Evolutionary conservation across 2,329 filamentous ascomycete genomes (phyloP), one percentile per base, ranked within the genome.

Genomic region (Thyridium curvatum): DNA sequence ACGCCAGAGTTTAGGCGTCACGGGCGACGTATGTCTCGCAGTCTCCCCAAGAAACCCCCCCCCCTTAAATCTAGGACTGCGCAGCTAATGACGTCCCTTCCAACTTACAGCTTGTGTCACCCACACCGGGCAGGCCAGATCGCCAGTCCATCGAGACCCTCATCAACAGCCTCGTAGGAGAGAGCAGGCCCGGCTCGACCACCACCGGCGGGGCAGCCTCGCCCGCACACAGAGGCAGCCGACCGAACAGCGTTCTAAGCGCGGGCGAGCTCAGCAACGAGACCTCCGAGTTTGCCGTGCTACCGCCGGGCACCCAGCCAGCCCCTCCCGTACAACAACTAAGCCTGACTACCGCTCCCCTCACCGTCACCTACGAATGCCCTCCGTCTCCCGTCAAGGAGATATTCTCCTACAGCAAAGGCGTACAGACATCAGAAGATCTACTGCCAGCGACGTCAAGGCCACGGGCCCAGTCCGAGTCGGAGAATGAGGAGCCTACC

Each of bases 361-460:
- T 88, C 38, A 79, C 82, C 14, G 89, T 86, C 28, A 77, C 93
- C 43, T 89, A 84, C 62, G 90, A 95, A 60, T 85, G 80, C 47
- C 79, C 84, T 2, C 84, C 86, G 1, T 83, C 81, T 15, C 80
- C 84, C 28, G 77, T 83, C 40, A 79, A 84, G 47, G 93, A 98
- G 61, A 72, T 94, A 43, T 89, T 94, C 55, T 94, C 89, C 38
- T 98, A 98, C 71, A 97, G 86, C 72, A 97, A 96, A 67, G 90
- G 82, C 40, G 89, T 97, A 16, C 94, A 98, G 62, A 96, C 93
- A 13, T 79, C 84, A 16, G 84, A 88, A 52, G 79, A 83, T 46
- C 86, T 86, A 79, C 69, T 72, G 14, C 68, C 71, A 5, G 66
- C 70, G 41, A 66, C 74, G 18, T 66, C 71, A 28, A 68, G 72